Percentiles rank a stretch among this genome's conserved stretches.
Conservation (phyloP, 176 grass and related monocot genomes). For the Aegilops speltoides region DNA sequence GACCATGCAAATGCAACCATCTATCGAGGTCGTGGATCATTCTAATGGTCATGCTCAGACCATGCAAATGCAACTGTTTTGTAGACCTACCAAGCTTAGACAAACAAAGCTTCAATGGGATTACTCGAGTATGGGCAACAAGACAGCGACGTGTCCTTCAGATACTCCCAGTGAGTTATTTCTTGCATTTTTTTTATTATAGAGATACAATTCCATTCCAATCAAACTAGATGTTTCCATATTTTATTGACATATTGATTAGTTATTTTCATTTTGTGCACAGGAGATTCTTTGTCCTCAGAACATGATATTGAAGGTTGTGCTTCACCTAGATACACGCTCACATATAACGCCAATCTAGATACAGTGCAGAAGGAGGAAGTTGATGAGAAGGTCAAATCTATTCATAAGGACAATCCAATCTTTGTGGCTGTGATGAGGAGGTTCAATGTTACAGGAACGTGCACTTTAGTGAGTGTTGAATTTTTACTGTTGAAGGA, state of each 20-base stretch:
- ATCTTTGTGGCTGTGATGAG: conserved; percentile 12
- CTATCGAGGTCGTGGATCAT: neutral
- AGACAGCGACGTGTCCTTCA: neutral
- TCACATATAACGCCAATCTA: neutral
- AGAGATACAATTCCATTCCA: neutral
- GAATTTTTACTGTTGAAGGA: neutral
- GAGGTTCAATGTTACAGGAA: neutral
- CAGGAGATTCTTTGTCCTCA: neutral
- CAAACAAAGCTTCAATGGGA: neutral
- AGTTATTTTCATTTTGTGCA: neutral
- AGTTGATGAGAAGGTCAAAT: conserved; percentile 1
- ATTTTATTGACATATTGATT: neutral
- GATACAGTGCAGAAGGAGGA: neutral
- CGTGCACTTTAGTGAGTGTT: neutral
- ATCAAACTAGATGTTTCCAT: neutral
- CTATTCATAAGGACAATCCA: neutral
- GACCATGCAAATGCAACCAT: neutral
- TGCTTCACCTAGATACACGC: neutral
- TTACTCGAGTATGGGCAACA: neutral
- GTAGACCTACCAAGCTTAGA: neutral
- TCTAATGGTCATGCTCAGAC: neutral
- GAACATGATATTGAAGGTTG: neutral
- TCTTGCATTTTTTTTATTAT: neutral
- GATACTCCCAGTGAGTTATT: neutral
- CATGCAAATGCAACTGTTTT: neutral